These are phyloP conservation scores for Ustilago loliicola DNA, from an alignment of 1,284 basidiomycete genomes.

Conservation along the genomic window DNA sequence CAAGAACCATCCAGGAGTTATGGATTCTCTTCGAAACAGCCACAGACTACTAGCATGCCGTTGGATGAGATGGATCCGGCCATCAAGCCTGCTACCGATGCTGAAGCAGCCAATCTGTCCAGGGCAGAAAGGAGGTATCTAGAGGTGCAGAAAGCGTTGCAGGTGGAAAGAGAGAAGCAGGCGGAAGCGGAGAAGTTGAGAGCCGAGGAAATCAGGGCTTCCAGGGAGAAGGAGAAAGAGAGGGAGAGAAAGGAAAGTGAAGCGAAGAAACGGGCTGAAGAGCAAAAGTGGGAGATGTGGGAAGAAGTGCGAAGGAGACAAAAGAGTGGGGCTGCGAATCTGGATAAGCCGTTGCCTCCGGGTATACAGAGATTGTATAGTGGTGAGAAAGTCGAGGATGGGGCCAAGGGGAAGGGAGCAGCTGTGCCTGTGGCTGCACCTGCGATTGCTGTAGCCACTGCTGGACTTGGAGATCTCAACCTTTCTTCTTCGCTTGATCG, in stretches of 20 bases:
- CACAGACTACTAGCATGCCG: conserved; percentile 23
- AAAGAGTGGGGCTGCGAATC: conserved; percentile 20
- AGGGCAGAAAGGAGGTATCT: conserved; percentile 51
- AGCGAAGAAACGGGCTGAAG: conserved; percentile 41
- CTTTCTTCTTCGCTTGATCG: neutral
- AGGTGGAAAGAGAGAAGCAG: conserved; percentile 52
- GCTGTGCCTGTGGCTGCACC: neutral
- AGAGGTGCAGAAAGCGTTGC: conserved; percentile 53
- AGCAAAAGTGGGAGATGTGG: conserved; percentile 62
- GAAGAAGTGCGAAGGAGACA: conserved; percentile 56
- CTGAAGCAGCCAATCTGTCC: conserved; percentile 24
- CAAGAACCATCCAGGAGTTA: conserved; percentile 4
- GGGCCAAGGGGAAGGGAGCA: neutral
- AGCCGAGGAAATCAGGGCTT: conserved; percentile 24
- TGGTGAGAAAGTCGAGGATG: conserved; percentile 14
- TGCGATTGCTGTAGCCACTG: neutral
- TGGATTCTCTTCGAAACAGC: conserved; percentile 10
- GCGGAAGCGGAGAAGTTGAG: conserved; percentile 46
- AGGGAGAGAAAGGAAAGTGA: conserved; percentile 50
- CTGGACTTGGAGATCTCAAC: neutral
- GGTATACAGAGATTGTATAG: conserved; percentile 47
- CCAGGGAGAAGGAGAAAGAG: conserved; percentile 43
- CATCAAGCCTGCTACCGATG: conserved; percentile 36
- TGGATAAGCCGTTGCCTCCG: conserved; percentile 24
- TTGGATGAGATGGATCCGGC: conserved; percentile 37